Base-by-base conservation (phyloP, 768 basidiomycete species). In the Tephrocybe sp. region DNA sequence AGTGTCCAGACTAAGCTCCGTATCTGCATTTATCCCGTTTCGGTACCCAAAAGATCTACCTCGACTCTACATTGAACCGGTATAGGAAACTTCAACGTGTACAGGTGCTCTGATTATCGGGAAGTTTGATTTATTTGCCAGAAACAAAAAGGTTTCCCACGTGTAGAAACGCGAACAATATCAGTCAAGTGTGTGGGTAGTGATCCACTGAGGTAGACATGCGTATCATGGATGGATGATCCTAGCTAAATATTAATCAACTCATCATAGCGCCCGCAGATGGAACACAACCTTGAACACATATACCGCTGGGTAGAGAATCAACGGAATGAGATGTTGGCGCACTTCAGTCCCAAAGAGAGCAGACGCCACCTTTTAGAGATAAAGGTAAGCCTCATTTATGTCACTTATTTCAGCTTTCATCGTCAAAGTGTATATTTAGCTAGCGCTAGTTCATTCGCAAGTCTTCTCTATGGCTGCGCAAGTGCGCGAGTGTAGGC, bases 381-480 rank as follows among this genome's bases (percentile, higher is more conserved):
- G 19, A 31, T 32, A 19, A 45, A 61, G 47, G 55, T 51, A 26
- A 47, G 54, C 3, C 7, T 33, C 9, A n/a, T 35, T 12, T 6
- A 5, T 7, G 2, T 22, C 32, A 12, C n/a, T 6, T 19, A 20
- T 5, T 16, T n/a, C n/a, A 5, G 5, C 3, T 5, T 33, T 12
- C 48, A 8, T 17, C 13, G 39, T 30, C 16, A 39, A 20, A 11
- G 9, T 41, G 54, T 55, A 32, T 56, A 36, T 39, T 39, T 20
- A 38, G 52, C 14, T 57, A 20, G 45, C 51, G 2, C 35, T 47
- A 32, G 33, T 56, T 16, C 57, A 60, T 26, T 45, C 60, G 13
- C 64, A 65, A 42, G 55, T 52, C 17, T 23, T 31, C 14, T 49
- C 40, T 14, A 38, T 64, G 30, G 63, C 65, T 11, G 42, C 56